These are phyloP conservation scores for Trichophyton simii DNA, from an alignment of 2,329 filamentous ascomycete genomes.

Conservation along the genomic window DNA sequence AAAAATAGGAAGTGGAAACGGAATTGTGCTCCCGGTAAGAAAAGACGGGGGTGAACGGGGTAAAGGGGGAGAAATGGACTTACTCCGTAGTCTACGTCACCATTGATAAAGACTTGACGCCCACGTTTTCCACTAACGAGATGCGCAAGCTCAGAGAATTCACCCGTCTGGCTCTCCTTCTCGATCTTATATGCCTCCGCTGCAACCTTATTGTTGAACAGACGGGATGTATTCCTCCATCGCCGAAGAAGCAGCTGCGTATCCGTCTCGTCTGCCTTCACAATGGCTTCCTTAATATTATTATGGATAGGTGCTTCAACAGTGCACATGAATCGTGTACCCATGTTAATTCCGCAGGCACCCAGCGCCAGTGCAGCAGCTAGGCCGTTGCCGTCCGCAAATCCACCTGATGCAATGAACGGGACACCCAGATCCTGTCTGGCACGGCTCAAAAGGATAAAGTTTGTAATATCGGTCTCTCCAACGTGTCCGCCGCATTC, in stretches of 20 bases:
- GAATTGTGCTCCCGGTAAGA: background rate
- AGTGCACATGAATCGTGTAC: conserved; percentile 94
- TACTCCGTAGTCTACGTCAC: conserved; percentile 81
- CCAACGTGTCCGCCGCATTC: conserved; percentile 69
- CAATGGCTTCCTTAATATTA: conserved; percentile 90
- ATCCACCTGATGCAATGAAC: conserved; percentile 92
- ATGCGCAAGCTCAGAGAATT: conserved; percentile 79
- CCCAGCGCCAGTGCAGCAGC: conserved; percentile 83
- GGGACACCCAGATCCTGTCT: conserved; percentile 71
- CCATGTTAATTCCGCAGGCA: conserved; percentile 95
- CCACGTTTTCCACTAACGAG: conserved; percentile 85
- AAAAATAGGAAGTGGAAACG: background rate
- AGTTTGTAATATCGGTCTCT: conserved; percentile 42
- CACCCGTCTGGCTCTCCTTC: conserved; percentile 64
- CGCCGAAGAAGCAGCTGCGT: conserved; percentile 76
- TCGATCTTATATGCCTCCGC: conserved; percentile 71
- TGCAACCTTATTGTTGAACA: conserved; percentile 85
- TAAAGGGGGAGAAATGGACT: conserved; percentile 27
- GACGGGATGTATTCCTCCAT: conserved; percentile 82
- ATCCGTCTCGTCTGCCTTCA: conserved; percentile 76
- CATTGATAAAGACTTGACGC: conserved; percentile 79
- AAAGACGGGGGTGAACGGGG: background rate
- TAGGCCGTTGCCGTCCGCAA: conserved; percentile 85
- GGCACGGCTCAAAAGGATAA: conserved; percentile 63
- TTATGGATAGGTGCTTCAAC: conserved; percentile 82